Base-by-base conservation (phyloP, 2,329 filamentous ascomycete genomes). In the Verticillium dahliae region DNA sequence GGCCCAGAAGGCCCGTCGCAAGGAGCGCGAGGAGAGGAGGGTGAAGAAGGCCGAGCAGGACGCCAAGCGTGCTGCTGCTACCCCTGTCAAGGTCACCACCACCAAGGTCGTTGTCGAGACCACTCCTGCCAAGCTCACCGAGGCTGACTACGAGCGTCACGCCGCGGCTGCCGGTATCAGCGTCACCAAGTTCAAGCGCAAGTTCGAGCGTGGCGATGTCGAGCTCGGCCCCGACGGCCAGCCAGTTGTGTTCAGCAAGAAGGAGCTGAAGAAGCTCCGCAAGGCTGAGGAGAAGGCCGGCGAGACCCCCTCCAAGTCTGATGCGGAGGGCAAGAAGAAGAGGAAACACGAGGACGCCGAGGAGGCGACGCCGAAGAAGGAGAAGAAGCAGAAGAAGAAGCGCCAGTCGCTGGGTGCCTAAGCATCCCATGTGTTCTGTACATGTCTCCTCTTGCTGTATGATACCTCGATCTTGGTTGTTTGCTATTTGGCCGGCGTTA, bases 151-250 rank as follows among this genome's bases (percentile, higher is more conserved):
- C 68, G 80, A 83, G 72, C 79, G 81, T 55, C 74, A 88, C 56
- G 90, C 90, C 50, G 85, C 83, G 63, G 81, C 84, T 67, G 85
- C 88, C 9, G 89, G 89, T 64, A 79, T 92, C 62, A 90, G 87
- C 7, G 84, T 90, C 60, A 86, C 85, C 78, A 89, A 91, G 77
- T 92, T 92, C 78, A 87, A 90, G 80, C 83, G 88, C 73, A 92
- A 92, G 81, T 86, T 86, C 67, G 89, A 90, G 76, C 84, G 88
- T 65, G 90, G 90, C 41, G 88, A 92, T 70, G 89, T 92, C 66
- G 80, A 85, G 71, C 78, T 92, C 66, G 82, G 81, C 67, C 76
- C 78, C 13, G 84, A 90, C 64, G 89, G 89, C 62, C 87, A 82
- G 59, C 86, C 89, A 50, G 81, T 85, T 67, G 80, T 90, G 4